A percentile compares a stretch with the other conserved stretches of the same genome.
Evolutionary conservation across 768 basidiomycete genomes (phyloP).

Genomic region (Calocybe indica): DNA sequence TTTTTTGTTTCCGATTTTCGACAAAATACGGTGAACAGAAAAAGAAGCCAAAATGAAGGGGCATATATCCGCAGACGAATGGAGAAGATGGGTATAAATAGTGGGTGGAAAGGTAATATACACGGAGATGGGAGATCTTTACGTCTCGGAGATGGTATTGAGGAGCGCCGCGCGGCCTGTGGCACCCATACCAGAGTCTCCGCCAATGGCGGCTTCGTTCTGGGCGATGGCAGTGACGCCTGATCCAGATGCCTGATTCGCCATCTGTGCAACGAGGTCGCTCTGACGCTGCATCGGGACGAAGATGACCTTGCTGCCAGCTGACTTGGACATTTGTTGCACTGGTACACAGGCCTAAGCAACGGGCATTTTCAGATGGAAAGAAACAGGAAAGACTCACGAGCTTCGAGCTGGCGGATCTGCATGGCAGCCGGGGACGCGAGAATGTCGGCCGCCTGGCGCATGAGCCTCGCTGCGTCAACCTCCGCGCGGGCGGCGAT

Average conservation of each 20-base stretch:
- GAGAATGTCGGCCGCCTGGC: slow-evolving; percentile 92
- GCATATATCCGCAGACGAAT: too few species aligned
- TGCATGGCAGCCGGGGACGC: slow-evolving; percentile 97
- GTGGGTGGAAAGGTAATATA: too few species aligned
- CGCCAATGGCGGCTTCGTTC: slow-evolving; percentile 32
- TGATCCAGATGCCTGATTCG: slow-evolving; percentile 21
- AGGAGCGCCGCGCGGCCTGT: too few species aligned
- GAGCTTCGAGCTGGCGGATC: slow-evolving; percentile 91
- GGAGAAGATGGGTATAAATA: too few species aligned
- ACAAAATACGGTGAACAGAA: too few species aligned
- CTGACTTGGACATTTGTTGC: slow-evolving; percentile 89
- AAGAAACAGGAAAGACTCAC: slow-evolving; percentile 24
- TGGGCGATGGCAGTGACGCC: slow-evolving; percentile 21
- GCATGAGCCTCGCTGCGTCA: slow-evolving; percentile 91
- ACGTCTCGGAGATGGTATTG: too few species aligned
- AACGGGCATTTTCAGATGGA: background rate
- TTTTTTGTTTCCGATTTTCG: too few species aligned
- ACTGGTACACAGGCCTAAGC: slow-evolving; percentile 29
- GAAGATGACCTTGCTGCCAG: slow-evolving; percentile 89
- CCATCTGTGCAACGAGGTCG: slow-evolving; percentile 53
- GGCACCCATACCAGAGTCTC: slow-evolving; percentile 32
- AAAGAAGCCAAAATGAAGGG: too few species aligned
- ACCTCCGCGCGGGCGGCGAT: slow-evolving; percentile 96
- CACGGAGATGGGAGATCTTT: too few species aligned
- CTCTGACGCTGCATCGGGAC: slow-evolving; percentile 89